phyloP scores from a whole-genome alignment of 2,329 filamentous ascomycete species.

The Blastomyces emzantsi region DNA sequence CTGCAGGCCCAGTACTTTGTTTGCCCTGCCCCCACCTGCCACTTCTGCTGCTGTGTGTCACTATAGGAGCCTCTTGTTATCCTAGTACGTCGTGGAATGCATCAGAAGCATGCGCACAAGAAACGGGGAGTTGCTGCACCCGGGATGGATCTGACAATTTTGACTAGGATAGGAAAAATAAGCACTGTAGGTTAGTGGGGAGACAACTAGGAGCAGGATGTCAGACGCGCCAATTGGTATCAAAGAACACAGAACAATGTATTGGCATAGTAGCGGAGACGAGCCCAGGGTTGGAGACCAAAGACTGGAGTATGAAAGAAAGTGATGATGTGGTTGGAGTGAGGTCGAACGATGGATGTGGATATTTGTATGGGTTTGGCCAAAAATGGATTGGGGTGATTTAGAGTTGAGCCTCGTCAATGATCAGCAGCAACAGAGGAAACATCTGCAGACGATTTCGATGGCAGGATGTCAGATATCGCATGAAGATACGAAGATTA shows the following conservation, averaged over 20 bases:
- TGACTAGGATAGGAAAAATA: neutral
- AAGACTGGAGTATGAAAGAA: neutral
- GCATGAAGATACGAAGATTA: neutral
- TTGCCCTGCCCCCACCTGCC: neutral
- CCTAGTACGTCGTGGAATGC: neutral
- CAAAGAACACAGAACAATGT: neutral
- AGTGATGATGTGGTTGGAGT: neutral
- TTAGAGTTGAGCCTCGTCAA: neutral
- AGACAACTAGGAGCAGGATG: neutral
- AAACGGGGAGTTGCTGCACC: neutral
- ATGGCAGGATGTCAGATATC: neutral
- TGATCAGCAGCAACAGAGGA: neutral
- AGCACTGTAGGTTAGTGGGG: neutral
- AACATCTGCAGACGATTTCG: neutral
- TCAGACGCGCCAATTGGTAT: neutral
- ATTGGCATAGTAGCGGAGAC: neutral
- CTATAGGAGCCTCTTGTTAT: neutral
- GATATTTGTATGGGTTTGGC: neutral
- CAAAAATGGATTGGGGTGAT: neutral
- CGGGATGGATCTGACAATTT: neutral
- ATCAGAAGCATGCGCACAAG: neutral
- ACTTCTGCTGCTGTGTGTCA: neutral
- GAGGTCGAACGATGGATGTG: neutral
- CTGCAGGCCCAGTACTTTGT: slow-evolving; percentile 4
- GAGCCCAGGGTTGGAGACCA: neutral